These are phyloP conservation scores for Colletotrichum eremochloae DNA, from an alignment of 2,329 filamentous ascomycete species.

Conservation along the genomic window DNA sequence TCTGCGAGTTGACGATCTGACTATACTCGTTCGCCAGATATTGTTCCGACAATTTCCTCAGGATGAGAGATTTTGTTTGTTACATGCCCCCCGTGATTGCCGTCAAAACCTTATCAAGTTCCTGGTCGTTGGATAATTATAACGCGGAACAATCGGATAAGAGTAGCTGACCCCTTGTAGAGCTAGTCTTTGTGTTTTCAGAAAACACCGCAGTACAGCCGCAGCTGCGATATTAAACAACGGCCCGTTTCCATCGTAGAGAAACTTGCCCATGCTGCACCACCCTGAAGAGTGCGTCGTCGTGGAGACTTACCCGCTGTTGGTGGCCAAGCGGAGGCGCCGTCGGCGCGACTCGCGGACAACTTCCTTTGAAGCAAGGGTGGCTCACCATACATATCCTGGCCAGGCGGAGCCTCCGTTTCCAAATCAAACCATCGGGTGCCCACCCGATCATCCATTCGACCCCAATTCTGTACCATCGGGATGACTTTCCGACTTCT, in stretches of 20 bases:
- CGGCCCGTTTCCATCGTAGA: neutral
- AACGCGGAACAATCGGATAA: neutral
- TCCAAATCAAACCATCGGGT: constrained; percentile 33
- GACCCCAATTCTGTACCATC: neutral
- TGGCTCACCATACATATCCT: constrained; percentile 7
- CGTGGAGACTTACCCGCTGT: constrained; percentile 8
- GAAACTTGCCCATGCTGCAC: neutral
- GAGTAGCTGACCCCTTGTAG: neutral
- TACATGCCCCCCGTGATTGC: neutral
- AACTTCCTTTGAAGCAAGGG: constrained; percentile 23
- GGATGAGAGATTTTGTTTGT: neutral
- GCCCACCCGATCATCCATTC: constrained; percentile 5
- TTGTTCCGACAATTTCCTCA: neutral
- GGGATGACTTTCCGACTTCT: constrained; percentile 22
- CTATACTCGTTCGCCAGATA: neutral
- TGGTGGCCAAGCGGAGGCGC: constrained; percentile 20
- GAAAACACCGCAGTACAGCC: neutral
- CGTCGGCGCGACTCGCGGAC: constrained; percentile 33
- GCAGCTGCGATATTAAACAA: neutral
- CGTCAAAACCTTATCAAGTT: neutral
- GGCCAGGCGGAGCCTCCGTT: constrained; percentile 28
- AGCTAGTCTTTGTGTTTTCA: neutral
- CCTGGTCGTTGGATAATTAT: neutral
- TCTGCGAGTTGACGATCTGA: neutral
- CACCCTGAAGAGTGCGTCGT: neutral